Conservation (phyloP, 495 filamentous ascomycete species). For the Podospora pseudoanserina region DNA sequence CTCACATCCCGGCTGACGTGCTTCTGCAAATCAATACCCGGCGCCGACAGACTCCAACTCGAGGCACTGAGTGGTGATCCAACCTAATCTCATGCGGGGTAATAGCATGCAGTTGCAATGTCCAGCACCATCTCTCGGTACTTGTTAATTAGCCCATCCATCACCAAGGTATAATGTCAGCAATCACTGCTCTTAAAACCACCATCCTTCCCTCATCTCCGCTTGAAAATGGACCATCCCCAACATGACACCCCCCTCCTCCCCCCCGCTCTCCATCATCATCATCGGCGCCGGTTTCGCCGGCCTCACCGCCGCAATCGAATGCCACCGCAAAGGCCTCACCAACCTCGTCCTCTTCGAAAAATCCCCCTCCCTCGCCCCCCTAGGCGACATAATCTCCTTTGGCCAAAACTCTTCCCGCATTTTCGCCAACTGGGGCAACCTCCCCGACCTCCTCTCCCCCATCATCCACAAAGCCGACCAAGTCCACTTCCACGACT, state of each 20-base stretch:
- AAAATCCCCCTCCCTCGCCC: slow-evolving; percentile 42
- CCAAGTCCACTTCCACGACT: slow-evolving; percentile 33
- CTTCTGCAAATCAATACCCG: slow-evolving; percentile 2
- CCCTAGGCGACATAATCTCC: slow-evolving; percentile 50
- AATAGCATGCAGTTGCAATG: background rate
- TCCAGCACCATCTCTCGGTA: background rate
- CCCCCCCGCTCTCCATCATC: slow-evolving; percentile 34
- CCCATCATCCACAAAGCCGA: slow-evolving; percentile 47
- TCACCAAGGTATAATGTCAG: background rate
- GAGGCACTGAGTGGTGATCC: background rate
- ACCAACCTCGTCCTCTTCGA: slow-evolving; percentile 31
- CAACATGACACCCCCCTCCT: background rate
- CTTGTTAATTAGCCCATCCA: background rate
- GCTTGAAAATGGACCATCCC: background rate
- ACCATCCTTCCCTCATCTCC: background rate
- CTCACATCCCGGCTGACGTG: background rate
- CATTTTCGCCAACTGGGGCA: slow-evolving; percentile 47
- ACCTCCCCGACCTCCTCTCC: slow-evolving; percentile 44
- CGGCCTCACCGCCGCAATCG: slow-evolving; percentile 58
- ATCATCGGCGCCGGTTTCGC: slow-evolving; percentile 61
- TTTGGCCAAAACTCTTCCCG: slow-evolving; percentile 49
- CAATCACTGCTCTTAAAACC: background rate
- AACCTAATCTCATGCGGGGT: background rate
- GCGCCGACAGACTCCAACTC: background rate
- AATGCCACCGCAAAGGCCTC: slow-evolving; percentile 45